Conservation (phyloP, 495 filamentous ascomycete genomes). For the Neurospora pannonica region DNA sequence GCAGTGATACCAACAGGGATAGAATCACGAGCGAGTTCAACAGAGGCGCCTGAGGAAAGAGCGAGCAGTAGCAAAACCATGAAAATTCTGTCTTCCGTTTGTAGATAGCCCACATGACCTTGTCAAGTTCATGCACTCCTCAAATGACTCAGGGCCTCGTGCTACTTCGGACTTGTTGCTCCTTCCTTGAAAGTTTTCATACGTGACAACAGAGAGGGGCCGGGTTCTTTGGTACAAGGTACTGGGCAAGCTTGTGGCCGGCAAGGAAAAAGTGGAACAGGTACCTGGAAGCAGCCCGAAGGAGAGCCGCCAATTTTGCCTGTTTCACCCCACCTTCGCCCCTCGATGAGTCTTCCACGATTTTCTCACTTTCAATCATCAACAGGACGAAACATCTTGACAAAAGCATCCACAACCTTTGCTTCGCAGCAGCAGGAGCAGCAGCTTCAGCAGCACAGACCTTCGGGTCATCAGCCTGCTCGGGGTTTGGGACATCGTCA, state of each 20-base stretch:
- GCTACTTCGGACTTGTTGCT: not conserved
- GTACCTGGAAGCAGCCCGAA: not conserved
- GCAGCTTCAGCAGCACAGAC: not conserved
- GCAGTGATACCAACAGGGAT: not conserved
- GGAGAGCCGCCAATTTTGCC: not conserved
- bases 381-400: not conserved
- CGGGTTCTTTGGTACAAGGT: not conserved
- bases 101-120: not conserved
- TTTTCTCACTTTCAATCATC: not conserved
- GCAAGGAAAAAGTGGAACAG: not conserved
- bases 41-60: not conserved
- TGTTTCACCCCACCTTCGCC: not conserved
- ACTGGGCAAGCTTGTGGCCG: not conserved
- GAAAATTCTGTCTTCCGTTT: not conserved
- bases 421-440: not conserved
- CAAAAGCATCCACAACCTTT: not conserved
- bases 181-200: not conserved
- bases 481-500: not conserved
- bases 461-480: not conserved
- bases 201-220: not conserved
- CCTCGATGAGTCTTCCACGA: not conserved
- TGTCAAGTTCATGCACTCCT: not conserved
- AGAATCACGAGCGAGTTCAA: not conserved
- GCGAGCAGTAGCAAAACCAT: not conserved
- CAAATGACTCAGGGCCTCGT: not conserved